Evolutionary conservation across 768 basidiomycete species (phyloP).

Genomic region (Cantharellus cinnabarinus): DNA sequence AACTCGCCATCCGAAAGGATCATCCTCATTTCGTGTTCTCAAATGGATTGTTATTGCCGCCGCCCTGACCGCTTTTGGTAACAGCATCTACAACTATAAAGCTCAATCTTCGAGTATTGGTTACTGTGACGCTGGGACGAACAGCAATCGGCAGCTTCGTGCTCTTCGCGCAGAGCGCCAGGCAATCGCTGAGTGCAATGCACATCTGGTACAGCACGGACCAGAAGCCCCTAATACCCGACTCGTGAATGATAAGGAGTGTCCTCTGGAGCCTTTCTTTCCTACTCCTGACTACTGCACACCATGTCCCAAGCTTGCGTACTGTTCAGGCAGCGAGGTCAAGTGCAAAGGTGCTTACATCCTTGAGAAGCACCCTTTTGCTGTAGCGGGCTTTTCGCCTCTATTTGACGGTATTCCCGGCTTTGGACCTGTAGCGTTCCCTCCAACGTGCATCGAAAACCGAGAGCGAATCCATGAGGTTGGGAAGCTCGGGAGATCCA

Average conservation of each 20-base stretch:
- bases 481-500: constrained; percentile 49
- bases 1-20: neutral
- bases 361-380: constrained; percentile 31
- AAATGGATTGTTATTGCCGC: neutral
- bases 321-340: constrained; percentile 34
- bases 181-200: constrained; percentile 32
- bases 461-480: constrained; percentile 50
- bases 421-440: constrained; percentile 55
- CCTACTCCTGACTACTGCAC: constrained; percentile 40
- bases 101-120: constrained; percentile 43
- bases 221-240: neutral
- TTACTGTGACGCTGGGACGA: constrained; percentile 46
- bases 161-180: constrained; percentile 24
- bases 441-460: constrained; percentile 60
- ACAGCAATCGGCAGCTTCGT: constrained; percentile 38
- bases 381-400: constrained; percentile 20
- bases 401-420: constrained; percentile 50
- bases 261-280: constrained; percentile 34
- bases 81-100: constrained; percentile 10
- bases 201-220: constrained; percentile 1
- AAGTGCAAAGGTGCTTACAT: constrained; percentile 50
- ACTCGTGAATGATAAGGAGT: constrained; percentile 5
- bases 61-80: constrained; percentile 25
- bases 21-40: neutral
- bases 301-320: constrained; percentile 49